Percentiles rank a stretch among this genome's conserved stretches.
These are phyloP conservation scores for Chlamydomonas urium DNA, from an alignment of 139 green algal genomes.

Conservation along the genomic window DNA sequence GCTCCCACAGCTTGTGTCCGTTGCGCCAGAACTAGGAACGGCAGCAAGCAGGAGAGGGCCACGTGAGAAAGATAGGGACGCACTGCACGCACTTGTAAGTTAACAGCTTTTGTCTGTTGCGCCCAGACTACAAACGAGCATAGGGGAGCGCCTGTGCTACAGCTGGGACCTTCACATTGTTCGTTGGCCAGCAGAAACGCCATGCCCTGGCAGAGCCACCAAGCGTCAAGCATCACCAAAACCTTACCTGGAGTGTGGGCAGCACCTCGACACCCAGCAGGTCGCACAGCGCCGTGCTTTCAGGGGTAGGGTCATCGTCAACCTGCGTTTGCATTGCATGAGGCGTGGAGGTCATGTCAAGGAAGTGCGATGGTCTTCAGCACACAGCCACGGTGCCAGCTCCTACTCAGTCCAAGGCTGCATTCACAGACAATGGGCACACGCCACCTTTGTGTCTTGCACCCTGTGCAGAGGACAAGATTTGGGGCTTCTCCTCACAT, in stretches of 20 bases:
- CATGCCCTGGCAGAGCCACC: no score
- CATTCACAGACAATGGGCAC: not conserved
- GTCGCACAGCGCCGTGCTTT: slow-evolving; percentile 50
- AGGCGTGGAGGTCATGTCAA: not conserved
- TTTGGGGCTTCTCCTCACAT: not conserved
- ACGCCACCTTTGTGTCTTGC: not conserved
- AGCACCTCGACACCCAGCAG: slow-evolving; percentile 62
- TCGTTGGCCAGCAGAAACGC: no score
- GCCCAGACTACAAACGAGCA: no score
- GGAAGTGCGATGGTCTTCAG: not conserved
- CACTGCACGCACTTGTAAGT: no score
- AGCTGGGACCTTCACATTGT: no score
- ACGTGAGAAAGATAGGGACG: no score
- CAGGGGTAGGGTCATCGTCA: slow-evolving; percentile 37
- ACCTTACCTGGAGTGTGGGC: slow-evolving; percentile 74
- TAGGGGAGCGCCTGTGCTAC: no score
- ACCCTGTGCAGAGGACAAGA: not conserved
- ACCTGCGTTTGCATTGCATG: slow-evolving; percentile 31
- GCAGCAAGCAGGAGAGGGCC: no score
- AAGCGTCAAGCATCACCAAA: no score
- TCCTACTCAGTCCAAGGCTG: not conserved
- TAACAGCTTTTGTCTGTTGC: no score
- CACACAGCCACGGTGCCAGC: not conserved
- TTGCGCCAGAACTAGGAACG: slow-evolving; percentile 67
- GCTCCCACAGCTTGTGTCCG: slow-evolving; percentile 62